Evolutionary conservation across 2,329 filamentous ascomycete species (phyloP), one percentile per base, ranked within the genome.

Genomic region (Microascus cirrosus): DNA sequence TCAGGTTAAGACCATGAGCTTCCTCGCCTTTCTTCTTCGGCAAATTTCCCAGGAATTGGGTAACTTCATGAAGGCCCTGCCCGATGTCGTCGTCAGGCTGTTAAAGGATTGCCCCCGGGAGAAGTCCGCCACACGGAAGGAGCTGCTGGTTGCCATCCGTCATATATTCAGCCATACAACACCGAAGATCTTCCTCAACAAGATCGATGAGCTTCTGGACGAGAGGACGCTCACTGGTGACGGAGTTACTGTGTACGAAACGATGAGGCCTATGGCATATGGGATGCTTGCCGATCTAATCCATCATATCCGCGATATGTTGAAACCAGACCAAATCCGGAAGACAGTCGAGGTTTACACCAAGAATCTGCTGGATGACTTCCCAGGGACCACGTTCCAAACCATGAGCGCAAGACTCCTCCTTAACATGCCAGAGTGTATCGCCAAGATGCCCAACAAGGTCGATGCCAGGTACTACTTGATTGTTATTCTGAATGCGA

Each of bases 141-240:
- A 99, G 71, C 78, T 99, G 22, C 76, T 99, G 51, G 94, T 99
- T 56, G 95, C 94, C 0, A 96, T 99, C 59, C 83, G 95, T 24
- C 95, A 99, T 68, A 96, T 99, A 65, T 96, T 99, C 71, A 99
- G 97, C 73, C 97, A 97, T 74, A 97, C 97, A 68, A 97, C 96
- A 65, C 80, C 94, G 59, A 93, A 91, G 68, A 95, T 97, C 57
- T 99, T 99, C 68, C 74, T 97, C 28, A 85, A 85, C 42, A 95
- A 95, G 71, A 96, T 99, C 63, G 91, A 97, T 63, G 91, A 96
- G 68, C 79, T 99, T 39, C 76, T 99, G 53, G 94, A 99, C 63
- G 92, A 97, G 74, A 82, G 90, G 64, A 97, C 92, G 0, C 73
- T 99, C 58, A 95, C 97, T 58, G 95, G 94, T 12, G 94, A 99